Conservation (phyloP, 495 filamentous ascomycete genomes). For the Echria macrotheca region DNA sequence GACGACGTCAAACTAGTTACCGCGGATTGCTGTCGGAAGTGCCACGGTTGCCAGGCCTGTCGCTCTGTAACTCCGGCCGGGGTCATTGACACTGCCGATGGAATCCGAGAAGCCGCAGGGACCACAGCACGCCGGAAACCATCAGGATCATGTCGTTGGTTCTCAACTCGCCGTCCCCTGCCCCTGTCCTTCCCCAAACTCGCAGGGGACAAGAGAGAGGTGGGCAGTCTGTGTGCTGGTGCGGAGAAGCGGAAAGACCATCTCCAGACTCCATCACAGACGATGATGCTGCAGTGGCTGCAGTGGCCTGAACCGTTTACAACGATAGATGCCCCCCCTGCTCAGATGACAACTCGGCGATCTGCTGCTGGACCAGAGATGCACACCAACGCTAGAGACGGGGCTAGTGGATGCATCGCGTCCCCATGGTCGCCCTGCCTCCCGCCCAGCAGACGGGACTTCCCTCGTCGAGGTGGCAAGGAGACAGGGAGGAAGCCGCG, state of each 20-base stretch:
- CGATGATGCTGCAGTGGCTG: too few relatives aligned
- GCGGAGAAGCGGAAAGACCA: not conserved
- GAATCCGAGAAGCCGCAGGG: conserved; percentile 4
- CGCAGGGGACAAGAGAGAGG: not conserved
- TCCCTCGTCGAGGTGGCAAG: conserved; percentile 3
- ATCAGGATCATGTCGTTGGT: conserved; percentile 8
- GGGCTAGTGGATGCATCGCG: too few relatives aligned
- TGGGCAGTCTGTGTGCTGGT: too few relatives aligned
- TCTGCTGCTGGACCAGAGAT: conserved; percentile 4
- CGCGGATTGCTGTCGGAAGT: too few relatives aligned
- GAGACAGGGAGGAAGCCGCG: not conserved
- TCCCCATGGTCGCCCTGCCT: too few relatives aligned
- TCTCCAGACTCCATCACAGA: not conserved
- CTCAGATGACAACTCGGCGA: conserved; percentile 8
- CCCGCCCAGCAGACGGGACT: conserved; percentile 4
- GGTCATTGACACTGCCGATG: conserved; percentile 6
- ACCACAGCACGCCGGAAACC: not conserved
- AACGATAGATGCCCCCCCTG: not conserved
- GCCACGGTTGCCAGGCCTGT: not conserved
- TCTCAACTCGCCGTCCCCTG: not conserved
- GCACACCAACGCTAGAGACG: conserved; percentile 5
- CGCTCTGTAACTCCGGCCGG: not conserved
- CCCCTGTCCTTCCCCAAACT: not conserved
- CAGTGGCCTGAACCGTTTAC: not conserved
- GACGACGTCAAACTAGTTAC: too few relatives aligned